Percentiles rank a stretch among this genome's conserved stretches.
phyloP scores from a whole-genome alignment of 2,329 filamentous ascomycete species.

The Lecanicillium sp. region DNA sequence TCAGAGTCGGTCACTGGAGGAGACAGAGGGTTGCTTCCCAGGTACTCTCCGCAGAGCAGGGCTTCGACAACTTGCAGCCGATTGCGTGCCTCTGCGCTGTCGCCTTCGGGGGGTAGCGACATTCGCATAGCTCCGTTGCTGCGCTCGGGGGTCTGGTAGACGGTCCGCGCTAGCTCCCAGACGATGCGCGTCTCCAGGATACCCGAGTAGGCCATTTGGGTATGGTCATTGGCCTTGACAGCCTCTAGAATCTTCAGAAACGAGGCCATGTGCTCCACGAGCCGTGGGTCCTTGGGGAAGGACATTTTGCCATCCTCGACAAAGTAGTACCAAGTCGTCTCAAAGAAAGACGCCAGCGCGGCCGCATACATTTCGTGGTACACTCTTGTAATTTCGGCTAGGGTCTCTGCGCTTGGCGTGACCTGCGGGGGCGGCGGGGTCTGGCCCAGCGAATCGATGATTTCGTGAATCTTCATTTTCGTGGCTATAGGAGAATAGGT shows the following conservation, averaged over 20 bases:
- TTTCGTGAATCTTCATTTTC: slow-evolving; percentile 66
- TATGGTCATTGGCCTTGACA: slow-evolving; percentile 40
- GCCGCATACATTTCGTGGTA: slow-evolving; percentile 71
- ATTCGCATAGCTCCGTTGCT: slow-evolving; percentile 24
- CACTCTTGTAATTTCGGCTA: slow-evolving; percentile 62
- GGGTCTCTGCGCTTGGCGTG: slow-evolving; percentile 39
- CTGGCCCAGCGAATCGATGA: slow-evolving; percentile 56
- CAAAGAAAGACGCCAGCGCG: slow-evolving; percentile 68
- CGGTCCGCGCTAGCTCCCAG: slow-evolving; percentile 51
- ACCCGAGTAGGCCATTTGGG: slow-evolving; percentile 45
- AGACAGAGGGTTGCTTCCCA: slow-evolving; percentile 50
- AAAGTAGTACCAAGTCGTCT: slow-evolving; percentile 73
- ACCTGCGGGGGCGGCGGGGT: slow-evolving; percentile 48
- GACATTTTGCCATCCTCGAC: slow-evolving; percentile 34
- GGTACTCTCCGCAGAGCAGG: slow-evolving; percentile 63
- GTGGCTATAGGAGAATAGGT: slow-evolving; percentile 37
- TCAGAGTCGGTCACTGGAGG: slow-evolving; percentile 42
- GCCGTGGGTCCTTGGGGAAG: slow-evolving; percentile 43
- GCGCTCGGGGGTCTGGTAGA: slow-evolving; percentile 29
- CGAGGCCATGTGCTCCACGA: slow-evolving; percentile 60
- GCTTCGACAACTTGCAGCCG: slow-evolving; percentile 70
- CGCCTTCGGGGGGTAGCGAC: slow-evolving; percentile 43
- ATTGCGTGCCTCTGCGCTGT: slow-evolving; percentile 56
- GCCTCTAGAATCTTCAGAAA: slow-evolving; percentile 51
- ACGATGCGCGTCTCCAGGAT: slow-evolving; percentile 51